Evolutionary conservation across 176 grass and related monocot genomes (phyloP), one percentile per base, ranked within the genome.

Genomic region (Lolium multiflorum): DNA sequence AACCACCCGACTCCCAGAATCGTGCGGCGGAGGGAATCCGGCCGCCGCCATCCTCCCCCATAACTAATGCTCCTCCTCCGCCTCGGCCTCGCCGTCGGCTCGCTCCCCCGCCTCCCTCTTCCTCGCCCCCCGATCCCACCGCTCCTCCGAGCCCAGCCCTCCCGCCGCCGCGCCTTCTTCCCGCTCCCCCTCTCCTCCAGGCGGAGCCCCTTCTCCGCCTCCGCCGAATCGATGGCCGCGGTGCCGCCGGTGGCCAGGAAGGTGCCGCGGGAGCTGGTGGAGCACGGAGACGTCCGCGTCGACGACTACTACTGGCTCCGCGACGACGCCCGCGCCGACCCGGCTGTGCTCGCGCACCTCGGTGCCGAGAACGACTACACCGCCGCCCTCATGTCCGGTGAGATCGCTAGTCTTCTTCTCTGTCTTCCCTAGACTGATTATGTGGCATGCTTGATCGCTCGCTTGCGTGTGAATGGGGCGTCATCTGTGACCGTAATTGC

Each of bases 221-320:
- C 88, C 28, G 57, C 57, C 57, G 50, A 47, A 47, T 47, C 69
- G 48, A 74, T 56, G 56, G 63, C 81, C 31, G 58, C 84, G 7
- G 51, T 81, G 7, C 86, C 92, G 25, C 89, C 95, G 25, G 51
- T 88, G 60, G 82, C 92, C 17, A 94, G 74, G 89, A 93, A 97
- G 91, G 89, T 93, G 26, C 88, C 81, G 44, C 92, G 82, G 16
- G 65, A 86, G 63, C 94, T 93, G 82, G 82, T 86, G 20, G 59
- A 94, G 38, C 89, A 94, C 63, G 91, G 92, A 38, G 89, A 97
- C 16, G 87, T 93, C 44, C 95, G 92, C 56, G 82, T 91, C 11
- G 92, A 97, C 82, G 74, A 94, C 79, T 94, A 94, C 90, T 97
- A 97, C 82, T 97, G 92, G 95, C 86, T 97, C 81, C 95, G 95